A percentile compares a stretch with the other conserved stretches of the same genome.
phyloP scores from a whole-genome alignment of 2,329 filamentous ascomycete genomes.

The Pestalotiopsis sp. region DNA sequence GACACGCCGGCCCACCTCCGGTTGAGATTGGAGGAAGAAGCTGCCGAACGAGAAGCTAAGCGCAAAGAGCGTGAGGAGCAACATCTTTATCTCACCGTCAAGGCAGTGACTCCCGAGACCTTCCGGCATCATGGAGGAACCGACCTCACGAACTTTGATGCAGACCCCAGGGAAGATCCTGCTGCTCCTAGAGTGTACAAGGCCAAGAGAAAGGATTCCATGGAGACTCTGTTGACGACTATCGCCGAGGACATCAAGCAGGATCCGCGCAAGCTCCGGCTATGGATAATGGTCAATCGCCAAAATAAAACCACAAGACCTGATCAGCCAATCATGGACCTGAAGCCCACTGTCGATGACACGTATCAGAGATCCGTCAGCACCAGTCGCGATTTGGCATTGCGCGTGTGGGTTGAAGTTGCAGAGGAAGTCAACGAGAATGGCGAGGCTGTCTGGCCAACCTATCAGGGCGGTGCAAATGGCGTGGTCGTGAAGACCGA shows the following conservation, averaged over 20 bases:
- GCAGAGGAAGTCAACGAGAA: slow-evolving; percentile 65
- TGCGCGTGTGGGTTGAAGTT: slow-evolving; percentile 86
- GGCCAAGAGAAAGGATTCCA: slow-evolving; percentile 70
- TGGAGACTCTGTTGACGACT: slow-evolving; percentile 71
- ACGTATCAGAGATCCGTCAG: slow-evolving; percentile 48
- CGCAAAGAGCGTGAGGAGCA: slow-evolving; percentile 91
- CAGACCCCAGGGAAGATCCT: slow-evolving; percentile 53
- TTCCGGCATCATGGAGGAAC: slow-evolving; percentile 82
- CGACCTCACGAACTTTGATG: slow-evolving; percentile 73
- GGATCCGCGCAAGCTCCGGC: slow-evolving; percentile 69
- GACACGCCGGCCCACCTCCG: slow-evolving; percentile 81
- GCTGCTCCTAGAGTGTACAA: slow-evolving; percentile 73
- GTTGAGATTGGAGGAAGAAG: slow-evolving; percentile 78
- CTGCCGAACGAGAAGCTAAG: slow-evolving; percentile 70
- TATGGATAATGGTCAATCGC: slow-evolving; percentile 98
- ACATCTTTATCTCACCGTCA: slow-evolving; percentile 85
- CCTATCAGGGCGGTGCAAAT: slow-evolving; percentile 57
- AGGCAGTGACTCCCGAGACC: slow-evolving; percentile 77
- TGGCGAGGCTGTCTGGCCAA: slow-evolving; percentile 72
- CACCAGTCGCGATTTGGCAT: slow-evolving; percentile 65
- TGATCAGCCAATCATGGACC: slow-evolving; percentile 80
- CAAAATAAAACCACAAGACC: slow-evolving; percentile 96
- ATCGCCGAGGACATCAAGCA: slow-evolving; percentile 71
- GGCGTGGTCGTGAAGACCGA: slow-evolving; percentile 60
- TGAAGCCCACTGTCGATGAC: slow-evolving; percentile 76